Percentiles rank a stretch among this genome's conserved stretches.
Evolutionary conservation across 345 rosid genomes (phyloP).

Genomic region (Geranium brycei): DNA sequence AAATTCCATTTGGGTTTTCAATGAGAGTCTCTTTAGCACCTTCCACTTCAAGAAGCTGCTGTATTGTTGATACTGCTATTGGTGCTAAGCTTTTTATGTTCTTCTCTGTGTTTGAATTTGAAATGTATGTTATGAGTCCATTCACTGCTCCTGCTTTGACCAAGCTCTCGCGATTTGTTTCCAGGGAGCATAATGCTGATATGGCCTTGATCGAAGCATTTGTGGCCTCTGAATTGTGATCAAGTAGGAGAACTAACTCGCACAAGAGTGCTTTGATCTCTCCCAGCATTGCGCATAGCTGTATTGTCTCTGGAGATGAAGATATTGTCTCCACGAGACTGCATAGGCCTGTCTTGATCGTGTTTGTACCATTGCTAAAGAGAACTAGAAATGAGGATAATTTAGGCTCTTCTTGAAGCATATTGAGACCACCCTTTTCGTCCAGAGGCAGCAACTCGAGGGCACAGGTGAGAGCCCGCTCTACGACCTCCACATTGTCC

Average conservation of each 20-base stretch:
- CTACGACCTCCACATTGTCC: conserved; percentile 19
- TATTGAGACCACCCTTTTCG: conserved; percentile 16
- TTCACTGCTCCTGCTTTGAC: conserved; percentile 20
- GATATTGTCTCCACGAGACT: conserved; percentile 30
- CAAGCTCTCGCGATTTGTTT: conserved; percentile 24
- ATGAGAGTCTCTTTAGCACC: conserved; percentile 26
- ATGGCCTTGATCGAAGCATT: conserved; percentile 29
- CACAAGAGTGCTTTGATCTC: conserved; percentile 11
- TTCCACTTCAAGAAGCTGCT: conserved; percentile 22
- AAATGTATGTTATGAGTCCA: conserved; percentile 25
- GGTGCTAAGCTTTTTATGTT: conserved; percentile 18
- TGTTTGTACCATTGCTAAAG: conserved; percentile 19
- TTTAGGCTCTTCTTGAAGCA: conserved; percentile 28
- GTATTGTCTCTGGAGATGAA: conserved; percentile 26
- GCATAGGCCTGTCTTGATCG: conserved; percentile 28
- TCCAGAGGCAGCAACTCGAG: conserved; percentile 21
- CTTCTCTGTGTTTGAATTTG: conserved; percentile 15
- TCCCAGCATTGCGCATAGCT: conserved; percentile 23
- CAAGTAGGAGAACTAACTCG: conserved; percentile 16
- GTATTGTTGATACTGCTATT: conserved; percentile 26
- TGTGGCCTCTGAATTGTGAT: conserved; percentile 13
- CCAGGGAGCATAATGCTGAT: conserved; percentile 27
- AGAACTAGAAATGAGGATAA: conserved; percentile 21
- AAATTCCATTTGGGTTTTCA: conserved; percentile 20
- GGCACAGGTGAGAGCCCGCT: conserved; percentile 25